Conservation (phyloP, 2,329 filamentous ascomycete species). For the Epichloe sibirici region DNA sequence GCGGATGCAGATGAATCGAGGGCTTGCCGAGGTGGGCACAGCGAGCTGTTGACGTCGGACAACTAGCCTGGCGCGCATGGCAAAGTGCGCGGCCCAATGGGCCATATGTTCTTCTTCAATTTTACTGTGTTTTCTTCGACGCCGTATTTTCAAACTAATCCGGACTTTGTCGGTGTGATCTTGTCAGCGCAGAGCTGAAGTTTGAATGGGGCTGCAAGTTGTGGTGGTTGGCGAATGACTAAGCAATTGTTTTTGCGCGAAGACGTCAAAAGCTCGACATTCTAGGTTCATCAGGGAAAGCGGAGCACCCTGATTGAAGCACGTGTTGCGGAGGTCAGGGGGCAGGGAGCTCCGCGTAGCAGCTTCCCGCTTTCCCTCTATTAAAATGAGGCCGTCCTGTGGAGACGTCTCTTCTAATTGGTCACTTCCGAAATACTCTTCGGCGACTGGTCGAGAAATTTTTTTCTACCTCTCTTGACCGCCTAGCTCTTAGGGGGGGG, state of each 20-base stretch:
- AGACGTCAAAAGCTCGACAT: not conserved
- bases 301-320: too few species aligned
- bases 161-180: not conserved
- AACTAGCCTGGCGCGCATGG: slow-evolving; percentile 28
- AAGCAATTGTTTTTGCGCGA: not conserved
- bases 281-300: too few species aligned
- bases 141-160: not conserved
- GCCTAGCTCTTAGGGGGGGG: too few species aligned
- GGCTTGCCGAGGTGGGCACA: slow-evolving; percentile 8
- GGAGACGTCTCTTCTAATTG: too few species aligned
- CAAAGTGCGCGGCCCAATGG: slow-evolving; percentile 5
- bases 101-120: not conserved
- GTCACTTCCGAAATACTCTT: too few species aligned
- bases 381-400: too few species aligned
- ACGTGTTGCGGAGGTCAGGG: too few species aligned
- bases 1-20: slow-evolving; percentile 13
- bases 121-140: not conserved
- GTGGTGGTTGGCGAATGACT: not conserved
- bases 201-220: not conserved
- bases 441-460: too few species aligned
- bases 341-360: too few species aligned
- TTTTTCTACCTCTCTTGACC: too few species aligned
- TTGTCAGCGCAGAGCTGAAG: not conserved
- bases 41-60: slow-evolving; percentile 15
- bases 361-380: too few species aligned